These are phyloP conservation scores for Aspergillus caelatus DNA, from an alignment of 2,329 filamentous ascomycete species.

Conservation along the genomic window DNA sequence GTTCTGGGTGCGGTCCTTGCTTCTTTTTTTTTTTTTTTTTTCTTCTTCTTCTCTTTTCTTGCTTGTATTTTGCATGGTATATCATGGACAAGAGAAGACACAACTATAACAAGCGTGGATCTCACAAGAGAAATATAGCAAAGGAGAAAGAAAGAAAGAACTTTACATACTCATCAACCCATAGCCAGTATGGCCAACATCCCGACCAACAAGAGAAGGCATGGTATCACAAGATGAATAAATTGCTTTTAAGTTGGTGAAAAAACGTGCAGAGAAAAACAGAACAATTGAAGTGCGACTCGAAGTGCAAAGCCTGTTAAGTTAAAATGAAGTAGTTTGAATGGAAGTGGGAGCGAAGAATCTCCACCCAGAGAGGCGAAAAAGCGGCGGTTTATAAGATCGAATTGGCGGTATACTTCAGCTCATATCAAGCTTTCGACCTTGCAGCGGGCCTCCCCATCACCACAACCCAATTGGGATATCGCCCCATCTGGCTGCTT, in stretches of 20 bases:
- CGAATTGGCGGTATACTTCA: neutral
- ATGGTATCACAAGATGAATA: slow-evolving; percentile 19
- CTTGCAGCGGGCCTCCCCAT: neutral
- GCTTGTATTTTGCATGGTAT: neutral
- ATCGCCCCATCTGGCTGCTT: neutral
- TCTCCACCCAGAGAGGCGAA: neutral
- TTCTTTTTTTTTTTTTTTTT: too few species aligned
- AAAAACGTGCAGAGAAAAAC: neutral
- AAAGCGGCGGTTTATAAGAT: neutral
- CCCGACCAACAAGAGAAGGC: slow-evolving; percentile 34
- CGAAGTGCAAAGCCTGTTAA: too few species aligned
- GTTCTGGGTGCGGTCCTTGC: too few species aligned
- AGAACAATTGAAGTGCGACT: neutral
- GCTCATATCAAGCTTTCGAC: neutral
- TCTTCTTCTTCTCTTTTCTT: neutral
- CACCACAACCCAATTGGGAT: neutral
- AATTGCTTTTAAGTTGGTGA: neutral
- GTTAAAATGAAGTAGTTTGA: neutral
- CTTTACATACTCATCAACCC: slow-evolving; percentile 56
- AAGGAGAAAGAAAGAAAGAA: neutral
- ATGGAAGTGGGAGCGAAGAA: neutral
- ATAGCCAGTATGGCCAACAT: slow-evolving; percentile 55
- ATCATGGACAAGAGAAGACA: neutral
- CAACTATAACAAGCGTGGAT: neutral
- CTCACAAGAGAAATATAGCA: neutral